Evolutionary conservation across 495 filamentous ascomycete genomes (phyloP).

Genomic region (Mytilinidion resinicola): DNA sequence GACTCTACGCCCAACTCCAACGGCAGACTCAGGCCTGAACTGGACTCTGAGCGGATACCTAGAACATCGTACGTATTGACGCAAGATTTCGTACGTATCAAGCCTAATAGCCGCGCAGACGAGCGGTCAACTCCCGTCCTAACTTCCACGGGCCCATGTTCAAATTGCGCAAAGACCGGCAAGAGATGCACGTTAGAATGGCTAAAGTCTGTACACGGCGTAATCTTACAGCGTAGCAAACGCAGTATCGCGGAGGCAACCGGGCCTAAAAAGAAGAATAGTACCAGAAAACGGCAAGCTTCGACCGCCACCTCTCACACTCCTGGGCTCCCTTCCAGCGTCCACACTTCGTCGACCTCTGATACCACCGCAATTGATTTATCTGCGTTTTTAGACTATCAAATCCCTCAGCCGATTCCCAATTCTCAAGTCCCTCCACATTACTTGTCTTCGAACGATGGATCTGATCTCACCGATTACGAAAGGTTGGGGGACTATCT

Average conservation of each 20-base stretch:
- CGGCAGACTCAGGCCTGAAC: too few relatives aligned
- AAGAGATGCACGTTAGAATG: constrained; percentile 34
- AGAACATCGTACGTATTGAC: too few relatives aligned
- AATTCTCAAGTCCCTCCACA: neutral
- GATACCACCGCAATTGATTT: neutral
- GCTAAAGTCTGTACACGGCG: constrained; percentile 19
- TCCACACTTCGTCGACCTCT: neutral
- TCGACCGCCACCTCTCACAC: neutral
- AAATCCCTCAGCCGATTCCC: neutral
- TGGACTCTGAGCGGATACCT: too few relatives aligned
- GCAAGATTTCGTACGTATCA: too few relatives aligned
- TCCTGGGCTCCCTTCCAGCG: neutral
- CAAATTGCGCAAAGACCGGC: constrained; percentile 33
- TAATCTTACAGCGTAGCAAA: constrained; percentile 4
- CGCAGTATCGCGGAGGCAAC: constrained; percentile 18
- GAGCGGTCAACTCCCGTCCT: neutral
- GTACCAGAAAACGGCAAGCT: neutral
- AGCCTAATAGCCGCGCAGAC: neutral
- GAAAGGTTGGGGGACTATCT: too few relatives aligned
- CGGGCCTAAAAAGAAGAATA: constrained; percentile 1
- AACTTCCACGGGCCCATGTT: constrained; percentile 19
- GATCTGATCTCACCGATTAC: neutral
- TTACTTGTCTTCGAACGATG: neutral
- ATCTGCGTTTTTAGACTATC: neutral
- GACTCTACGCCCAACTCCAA: too few relatives aligned